Base-by-base conservation (phyloP, 2,329 filamentous ascomycete genomes). In the Xylaria sp. region DNA sequence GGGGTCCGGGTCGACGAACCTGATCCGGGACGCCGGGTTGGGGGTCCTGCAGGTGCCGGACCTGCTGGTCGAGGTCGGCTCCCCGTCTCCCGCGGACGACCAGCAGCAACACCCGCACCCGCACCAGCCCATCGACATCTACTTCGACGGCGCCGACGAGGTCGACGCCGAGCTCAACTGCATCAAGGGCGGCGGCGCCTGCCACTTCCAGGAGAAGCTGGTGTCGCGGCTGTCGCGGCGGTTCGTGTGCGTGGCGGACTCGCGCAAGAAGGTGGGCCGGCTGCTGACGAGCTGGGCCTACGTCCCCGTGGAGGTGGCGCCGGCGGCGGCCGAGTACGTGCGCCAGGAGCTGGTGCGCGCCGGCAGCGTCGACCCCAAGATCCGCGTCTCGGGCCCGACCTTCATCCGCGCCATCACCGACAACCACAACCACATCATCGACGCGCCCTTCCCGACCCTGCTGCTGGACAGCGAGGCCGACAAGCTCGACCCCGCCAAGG, bases 161-260 rank as follows among this genome's bases (percentile, higher is more conserved):
- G 92, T 99, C 26, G 94, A 99, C 70, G 87, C 91, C 43, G 90
- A 95, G 48, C 76, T 99, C 56, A 99, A 97, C 74, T 91, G 93
- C 69, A 97, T 99, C 78, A 97, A 97, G 78, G 94, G 94, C 50
- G 94, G 94, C 45, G 94, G 94, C 54, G 94, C 92, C n/a, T 99
- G 94, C 74, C 76, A 97, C 52, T 96, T 96, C 77, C 94, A 97
- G 74, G 94, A 99, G 77, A 99, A 99, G 78, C 80, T 99, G 34
- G 92, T 99, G 4, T 92, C 92, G 4, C 85, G 91, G 56, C 84
- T 89, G 45, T 88, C 91, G 2, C 89, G 86, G 73, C 90, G 90
- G 69, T 96, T 97, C 68, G 81, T 97, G 59, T 93, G 90, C 66
- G 91, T 95, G 53, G 91, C 91, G 52, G 94, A 99, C 74, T 95